Evolutionary conservation across 805 yeast species (phyloP).

Genomic region (Groenewaldozyma salmanticensis): DNA sequence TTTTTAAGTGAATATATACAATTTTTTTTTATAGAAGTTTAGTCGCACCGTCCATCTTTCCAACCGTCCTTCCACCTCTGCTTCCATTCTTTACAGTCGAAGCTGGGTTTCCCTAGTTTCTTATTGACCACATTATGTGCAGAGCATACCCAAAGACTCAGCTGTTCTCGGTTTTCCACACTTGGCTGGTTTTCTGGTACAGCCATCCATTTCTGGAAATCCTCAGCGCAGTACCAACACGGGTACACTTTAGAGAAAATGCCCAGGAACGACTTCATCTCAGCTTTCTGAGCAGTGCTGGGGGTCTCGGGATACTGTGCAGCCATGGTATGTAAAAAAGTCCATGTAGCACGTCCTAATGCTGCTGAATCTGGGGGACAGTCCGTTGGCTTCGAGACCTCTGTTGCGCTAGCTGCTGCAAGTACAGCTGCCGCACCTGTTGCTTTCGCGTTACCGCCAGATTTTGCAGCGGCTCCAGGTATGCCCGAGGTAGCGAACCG

Average conservation of each 20-base stretch:
- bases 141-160: constrained; percentile 86
- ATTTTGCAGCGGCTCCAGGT: constrained; percentile 10
- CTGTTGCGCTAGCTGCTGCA: constrained; percentile 20
- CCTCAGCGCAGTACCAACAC: constrained; percentile 88
- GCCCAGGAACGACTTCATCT: constrained; percentile 58
- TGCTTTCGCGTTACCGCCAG: constrained; percentile 3
- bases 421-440: constrained; percentile 12
- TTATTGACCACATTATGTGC: constrained; percentile 92
- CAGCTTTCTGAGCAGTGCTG: constrained; percentile 48
- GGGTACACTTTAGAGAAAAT: constrained; percentile 80
- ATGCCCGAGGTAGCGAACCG: constrained; percentile 40
- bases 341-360: constrained; percentile 86
- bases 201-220: constrained; percentile 55
- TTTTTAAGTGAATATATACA: constrained; percentile 1
- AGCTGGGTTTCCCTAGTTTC: constrained; percentile 75
- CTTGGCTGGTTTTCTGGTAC: constrained; percentile 37
- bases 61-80: constrained; percentile 94
- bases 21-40: constrained; percentile 3
- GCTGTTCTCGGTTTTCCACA: constrained; percentile 48
- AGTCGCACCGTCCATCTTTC: constrained; percentile 54
- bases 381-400: constrained; percentile 29
- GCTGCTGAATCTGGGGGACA: constrained; percentile 82
- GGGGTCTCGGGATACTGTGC: constrained; percentile 80
- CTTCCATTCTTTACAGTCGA: constrained; percentile 85
- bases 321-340: constrained; percentile 79